Evolutionary conservation across 805 yeast species (phyloP).

Genomic region (Metschnikowia proteae): DNA sequence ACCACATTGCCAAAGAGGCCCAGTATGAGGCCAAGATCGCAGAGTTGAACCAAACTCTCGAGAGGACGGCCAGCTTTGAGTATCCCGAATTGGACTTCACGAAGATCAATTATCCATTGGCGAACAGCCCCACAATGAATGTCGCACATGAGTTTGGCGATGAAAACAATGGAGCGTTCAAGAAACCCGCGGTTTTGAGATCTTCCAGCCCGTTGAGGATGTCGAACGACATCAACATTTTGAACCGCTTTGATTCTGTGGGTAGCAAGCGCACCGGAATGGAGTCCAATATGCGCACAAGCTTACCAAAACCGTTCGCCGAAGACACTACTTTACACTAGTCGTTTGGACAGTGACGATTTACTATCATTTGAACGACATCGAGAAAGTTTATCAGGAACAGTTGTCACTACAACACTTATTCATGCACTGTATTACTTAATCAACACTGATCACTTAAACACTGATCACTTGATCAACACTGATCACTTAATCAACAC

Average conservation of each 20-base stretch:
- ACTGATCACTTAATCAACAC: too few species aligned
- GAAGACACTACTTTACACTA: conserved; percentile 2
- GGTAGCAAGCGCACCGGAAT: not conserved
- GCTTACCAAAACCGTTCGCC: not conserved
- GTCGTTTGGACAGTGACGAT: too few species aligned
- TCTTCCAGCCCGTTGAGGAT: conserved; percentile 1
- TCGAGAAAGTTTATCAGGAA: too few species aligned
- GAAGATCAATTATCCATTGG: conserved; percentile 6
- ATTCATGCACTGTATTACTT: too few species aligned
- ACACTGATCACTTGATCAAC: too few species aligned
- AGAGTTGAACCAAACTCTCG: conserved; percentile 1
- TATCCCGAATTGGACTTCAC: conserved; percentile 12
- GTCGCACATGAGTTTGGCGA: conserved; percentile 1
- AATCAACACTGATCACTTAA: too few species aligned
- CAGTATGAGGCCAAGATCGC: not conserved
- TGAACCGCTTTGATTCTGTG: not conserved
- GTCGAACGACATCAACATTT: conserved; percentile 2
- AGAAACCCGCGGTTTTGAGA: conserved; percentile 1
- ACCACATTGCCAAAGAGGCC: not conserved
- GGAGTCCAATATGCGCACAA: conserved; percentile 3
- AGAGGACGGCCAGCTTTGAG: not conserved
- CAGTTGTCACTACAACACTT: too few species aligned
- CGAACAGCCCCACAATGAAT: conserved; percentile 1
- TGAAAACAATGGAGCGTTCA: not conserved
- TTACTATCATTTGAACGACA: too few species aligned